Conservation (phyloP, 2,329 filamentous ascomycete species). For the Onygenales sp. region DNA sequence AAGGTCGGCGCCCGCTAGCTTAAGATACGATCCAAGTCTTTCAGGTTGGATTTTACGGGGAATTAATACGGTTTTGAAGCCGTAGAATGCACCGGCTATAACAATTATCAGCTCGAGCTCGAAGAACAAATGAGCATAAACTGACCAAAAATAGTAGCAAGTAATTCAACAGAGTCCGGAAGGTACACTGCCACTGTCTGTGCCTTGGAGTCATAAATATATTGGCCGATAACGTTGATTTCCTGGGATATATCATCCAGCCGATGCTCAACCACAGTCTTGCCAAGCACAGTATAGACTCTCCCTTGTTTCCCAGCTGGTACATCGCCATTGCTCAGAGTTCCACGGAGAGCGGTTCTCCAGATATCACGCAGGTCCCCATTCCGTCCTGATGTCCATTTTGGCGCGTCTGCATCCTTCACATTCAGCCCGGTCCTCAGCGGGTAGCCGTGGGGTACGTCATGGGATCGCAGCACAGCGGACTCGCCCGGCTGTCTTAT, state of each 20-base stretch:
- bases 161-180: constrained; percentile 83
- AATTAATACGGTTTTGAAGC: constrained; percentile 71
- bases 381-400: constrained; percentile 74
- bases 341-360: constrained; percentile 60
- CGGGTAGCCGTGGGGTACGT: constrained; percentile 75
- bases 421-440: constrained; percentile 71
- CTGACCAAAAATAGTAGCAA: constrained; percentile 65
- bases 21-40: constrained; percentile 61
- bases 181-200: constrained; percentile 81
- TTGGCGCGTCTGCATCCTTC: constrained; percentile 67
- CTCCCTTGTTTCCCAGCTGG: constrained; percentile 53
- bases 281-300: constrained; percentile 71
- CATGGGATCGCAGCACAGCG: constrained; percentile 72
- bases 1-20: constrained; percentile 64
- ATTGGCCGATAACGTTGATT: constrained; percentile 78
- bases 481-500: constrained; percentile 80
- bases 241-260: constrained; percentile 67
- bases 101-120: constrained; percentile 1
- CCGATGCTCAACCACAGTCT: constrained; percentile 62
- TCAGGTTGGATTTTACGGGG: constrained; percentile 69
- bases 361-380: constrained; percentile 90
- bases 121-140: neutral
- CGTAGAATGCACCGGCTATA: constrained; percentile 76
- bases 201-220: constrained; percentile 57
- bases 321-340: constrained; percentile 53